These are phyloP conservation scores for Phialophora tarda DNA, from an alignment of 2,329 filamentous ascomycete species.

Conservation along the genomic window DNA sequence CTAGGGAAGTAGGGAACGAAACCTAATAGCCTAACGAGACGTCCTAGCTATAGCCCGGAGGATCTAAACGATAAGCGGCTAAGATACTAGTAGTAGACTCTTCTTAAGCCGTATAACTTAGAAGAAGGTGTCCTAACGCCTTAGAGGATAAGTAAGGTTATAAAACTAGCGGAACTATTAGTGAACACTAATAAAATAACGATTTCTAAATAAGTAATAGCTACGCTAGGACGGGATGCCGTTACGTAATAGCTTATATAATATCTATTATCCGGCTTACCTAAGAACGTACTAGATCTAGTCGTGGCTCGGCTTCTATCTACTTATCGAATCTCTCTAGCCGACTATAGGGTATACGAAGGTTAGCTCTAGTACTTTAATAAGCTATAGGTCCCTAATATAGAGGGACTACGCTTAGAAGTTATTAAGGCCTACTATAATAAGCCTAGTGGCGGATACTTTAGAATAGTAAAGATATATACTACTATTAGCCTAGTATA, in stretches of 20 bases:
- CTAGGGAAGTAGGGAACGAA: conserved; percentile 23
- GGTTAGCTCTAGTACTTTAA: not conserved
- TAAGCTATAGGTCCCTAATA: not conserved
- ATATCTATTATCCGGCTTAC: not conserved
- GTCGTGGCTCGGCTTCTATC: no score
- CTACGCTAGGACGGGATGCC: no score
- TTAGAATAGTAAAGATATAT: not conserved
- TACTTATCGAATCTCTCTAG: not conserved
- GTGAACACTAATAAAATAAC: no score
- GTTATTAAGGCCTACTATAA: not conserved
- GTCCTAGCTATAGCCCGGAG: not conserved
- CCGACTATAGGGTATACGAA: not conserved
- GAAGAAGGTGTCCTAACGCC: not conserved
- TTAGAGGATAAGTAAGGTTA: not conserved
- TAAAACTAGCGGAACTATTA: not conserved
- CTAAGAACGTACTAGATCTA: not conserved
- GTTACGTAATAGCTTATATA: not conserved
- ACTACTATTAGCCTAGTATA: not conserved
- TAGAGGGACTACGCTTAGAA: not conserved
- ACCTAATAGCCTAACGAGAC: conserved; percentile 29
- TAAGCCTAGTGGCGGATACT: not conserved
- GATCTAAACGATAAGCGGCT: not conserved
- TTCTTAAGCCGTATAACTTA: not conserved
- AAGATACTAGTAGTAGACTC: not conserved
- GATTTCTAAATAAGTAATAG: no score